A percentile compares a stretch with the other conserved stretches of the same genome.
Evolutionary conservation across 139 green algal genomes (phyloP).

Genomic region (Micromonas pusilla): DNA sequence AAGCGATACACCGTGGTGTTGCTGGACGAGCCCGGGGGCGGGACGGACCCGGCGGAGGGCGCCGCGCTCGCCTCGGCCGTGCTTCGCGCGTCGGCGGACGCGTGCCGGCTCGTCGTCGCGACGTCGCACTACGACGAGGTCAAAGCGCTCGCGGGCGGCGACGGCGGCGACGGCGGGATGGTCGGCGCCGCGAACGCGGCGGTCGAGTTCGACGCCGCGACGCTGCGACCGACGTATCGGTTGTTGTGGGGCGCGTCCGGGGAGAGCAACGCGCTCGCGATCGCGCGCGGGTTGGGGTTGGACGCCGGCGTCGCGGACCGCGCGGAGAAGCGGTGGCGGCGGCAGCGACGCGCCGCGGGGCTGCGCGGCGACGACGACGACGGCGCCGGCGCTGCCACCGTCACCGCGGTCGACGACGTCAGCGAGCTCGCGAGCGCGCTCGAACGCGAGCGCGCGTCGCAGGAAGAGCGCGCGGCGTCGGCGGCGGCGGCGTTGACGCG

Average conservation of each 20-base stretch:
- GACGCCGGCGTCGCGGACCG: not conserved
- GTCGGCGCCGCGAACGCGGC: slow-evolving; percentile 21
- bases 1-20: slow-evolving; percentile 61
- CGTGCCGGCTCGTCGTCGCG: not conserved
- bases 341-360: not conserved
- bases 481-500: not conserved
- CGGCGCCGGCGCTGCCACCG: not conserved
- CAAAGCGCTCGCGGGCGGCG: slow-evolving; percentile 4
- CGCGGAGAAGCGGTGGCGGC: slow-evolving; percentile 10
- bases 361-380: too few species aligned
- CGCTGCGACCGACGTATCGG: slow-evolving; percentile 30
- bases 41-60: slow-evolving; percentile 88
- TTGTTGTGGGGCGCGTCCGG: slow-evolving; percentile 23
- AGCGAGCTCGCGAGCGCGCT: not conserved
- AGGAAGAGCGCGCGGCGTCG: not conserved
- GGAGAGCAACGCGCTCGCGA: slow-evolving; percentile 16
- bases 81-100: slow-evolving; percentile 33
- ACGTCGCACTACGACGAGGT: slow-evolving; percentile 24
- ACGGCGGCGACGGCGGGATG: not conserved
- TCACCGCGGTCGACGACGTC: not conserved
- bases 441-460: not conserved
- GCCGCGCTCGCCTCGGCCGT: slow-evolving; percentile 79
- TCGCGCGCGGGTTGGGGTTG: slow-evolving; percentile 19
- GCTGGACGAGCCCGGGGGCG: slow-evolving; percentile 89
- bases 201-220: slow-evolving; percentile 34